A percentile compares a stretch with the other conserved stretches of the same genome.
These are phyloP conservation scores for Sporothrix pallida DNA, from an alignment of 2,329 filamentous ascomycete genomes.

Conservation along the genomic window DNA sequence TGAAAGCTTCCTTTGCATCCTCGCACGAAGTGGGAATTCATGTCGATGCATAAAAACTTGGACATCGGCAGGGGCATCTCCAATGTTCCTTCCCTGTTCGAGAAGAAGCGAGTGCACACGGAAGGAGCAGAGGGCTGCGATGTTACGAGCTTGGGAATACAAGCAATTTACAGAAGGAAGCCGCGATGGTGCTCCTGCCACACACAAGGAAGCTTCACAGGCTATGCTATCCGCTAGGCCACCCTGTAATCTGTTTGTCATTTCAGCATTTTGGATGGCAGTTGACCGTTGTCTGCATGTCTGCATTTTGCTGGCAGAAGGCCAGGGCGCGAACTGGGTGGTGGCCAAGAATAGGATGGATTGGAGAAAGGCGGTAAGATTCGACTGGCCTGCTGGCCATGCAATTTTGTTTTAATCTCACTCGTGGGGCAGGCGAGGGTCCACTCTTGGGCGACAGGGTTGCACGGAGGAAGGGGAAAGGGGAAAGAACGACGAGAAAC, in stretches of 20 bases:
- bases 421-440: constrained; percentile 34
- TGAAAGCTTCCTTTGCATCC: neutral
- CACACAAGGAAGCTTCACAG: neutral
- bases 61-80: neutral
- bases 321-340: neutral
- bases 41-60: neutral
- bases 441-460: constrained; percentile 34
- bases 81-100: neutral
- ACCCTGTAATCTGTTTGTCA: constrained; percentile 8
- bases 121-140: constrained; percentile 21
- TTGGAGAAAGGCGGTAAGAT: constrained; percentile 28
- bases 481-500: constrained; percentile 19
- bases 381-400: constrained; percentile 30
- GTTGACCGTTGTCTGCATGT: neutral
- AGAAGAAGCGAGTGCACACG: constrained; percentile 1
- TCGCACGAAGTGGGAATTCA: neutral
- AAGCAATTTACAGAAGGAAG: constrained; percentile 9
- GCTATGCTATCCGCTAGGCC: neutral
- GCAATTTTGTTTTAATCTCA: constrained; percentile 39
- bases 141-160: neutral
- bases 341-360: constrained; percentile 7
- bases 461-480: neutral
- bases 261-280: constrained; percentile 16
- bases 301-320: constrained; percentile 13
- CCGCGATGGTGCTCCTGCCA: neutral